Base-by-base conservation (phyloP, 208 protist species). In the Leishmania martiniquensis region DNA sequence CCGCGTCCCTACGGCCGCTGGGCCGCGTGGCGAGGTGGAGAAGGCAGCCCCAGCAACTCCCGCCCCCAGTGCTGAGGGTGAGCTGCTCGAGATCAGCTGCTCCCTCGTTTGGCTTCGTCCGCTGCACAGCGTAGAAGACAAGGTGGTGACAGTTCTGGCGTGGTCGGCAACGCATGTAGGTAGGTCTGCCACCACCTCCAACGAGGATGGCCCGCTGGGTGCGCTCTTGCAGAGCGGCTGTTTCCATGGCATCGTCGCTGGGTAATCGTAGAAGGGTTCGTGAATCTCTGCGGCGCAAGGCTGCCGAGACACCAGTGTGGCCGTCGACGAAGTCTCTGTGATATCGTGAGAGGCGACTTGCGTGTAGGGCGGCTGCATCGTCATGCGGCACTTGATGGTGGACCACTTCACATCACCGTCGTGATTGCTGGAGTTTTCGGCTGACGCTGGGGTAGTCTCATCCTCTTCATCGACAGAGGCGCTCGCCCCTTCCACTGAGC, bases 1-100 rank as follows among this genome's bases (percentile, higher is more conserved):
- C 72, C 37, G 9, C 4, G n/a, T 34, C 57, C 44, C 81, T 29
- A 84, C 80, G 49, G 77, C 82, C 45, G 68, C 78, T 10, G 39
- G 4, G 47, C 29, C 62, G 44, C 37, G 72, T 37, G 72, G 63
- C 7, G 66, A 57, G 55, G 66, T 82, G 3, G 12, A 60, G 10
- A 59, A 4, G 25, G 32, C 42, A 10, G 32, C n/a, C 12, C 12
- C 20, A 32, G 0, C 29, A 54, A 7, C 22, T 44, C 0, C 68
- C 44, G 32, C 2, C 47, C 0, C n/a, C 13, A 72, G 5, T 17
- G 13, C 49, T 5, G n/a, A 55, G 44, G 78, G 77, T 0, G 52
- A 62, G 52, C 44, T 81, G 29, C 37, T 73, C 12, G 66, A 71
- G 29, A 2, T 5, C 49, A 13, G 15, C 10, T 37, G 49, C 68